Percentiles rank a stretch among this genome's conserved stretches.
Evolutionary conservation across 2,329 filamentous ascomycete species (phyloP).

Genomic region (Phialocephala sp.): DNA sequence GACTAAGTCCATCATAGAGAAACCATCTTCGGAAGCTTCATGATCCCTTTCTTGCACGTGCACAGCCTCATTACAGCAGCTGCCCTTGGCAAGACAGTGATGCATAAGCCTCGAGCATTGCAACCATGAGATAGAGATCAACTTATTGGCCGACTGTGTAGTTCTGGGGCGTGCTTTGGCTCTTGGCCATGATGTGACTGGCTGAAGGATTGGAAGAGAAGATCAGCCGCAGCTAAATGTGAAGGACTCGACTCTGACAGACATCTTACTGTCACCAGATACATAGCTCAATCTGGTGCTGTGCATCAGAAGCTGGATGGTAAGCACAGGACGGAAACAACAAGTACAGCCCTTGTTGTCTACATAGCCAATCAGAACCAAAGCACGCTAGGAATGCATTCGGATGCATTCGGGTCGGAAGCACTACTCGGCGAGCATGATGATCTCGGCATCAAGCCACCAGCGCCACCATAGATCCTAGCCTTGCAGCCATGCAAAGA

Average conservation of each 20-base stretch:
- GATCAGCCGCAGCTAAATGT: not conserved
- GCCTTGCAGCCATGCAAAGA: not conserved
- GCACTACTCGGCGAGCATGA: not conserved
- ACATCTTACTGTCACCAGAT: not conserved
- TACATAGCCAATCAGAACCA: not conserved
- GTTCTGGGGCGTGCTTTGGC: not conserved
- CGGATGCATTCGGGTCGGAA: not conserved
- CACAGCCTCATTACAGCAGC: not conserved
- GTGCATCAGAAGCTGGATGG: not conserved
- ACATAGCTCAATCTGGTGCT: not conserved
- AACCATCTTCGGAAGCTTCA: not conserved
- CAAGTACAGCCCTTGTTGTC: not conserved
- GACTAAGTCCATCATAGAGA: too few species aligned
- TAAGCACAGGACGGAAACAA: not conserved
- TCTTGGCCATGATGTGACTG: not conserved
- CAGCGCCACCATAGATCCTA: not conserved
- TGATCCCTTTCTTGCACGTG: not conserved
- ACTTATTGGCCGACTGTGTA: not conserved
- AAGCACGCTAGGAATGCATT: not conserved
- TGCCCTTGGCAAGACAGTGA: not conserved
- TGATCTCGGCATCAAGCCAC: constrained; percentile 1
- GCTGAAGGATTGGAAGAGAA: not conserved
- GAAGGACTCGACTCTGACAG: not conserved
- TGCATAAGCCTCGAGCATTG: not conserved
- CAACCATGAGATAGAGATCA: not conserved